phyloP scores from a whole-genome alignment of 108 stramenopile species.

The Cyclotella cryptica region DNA sequence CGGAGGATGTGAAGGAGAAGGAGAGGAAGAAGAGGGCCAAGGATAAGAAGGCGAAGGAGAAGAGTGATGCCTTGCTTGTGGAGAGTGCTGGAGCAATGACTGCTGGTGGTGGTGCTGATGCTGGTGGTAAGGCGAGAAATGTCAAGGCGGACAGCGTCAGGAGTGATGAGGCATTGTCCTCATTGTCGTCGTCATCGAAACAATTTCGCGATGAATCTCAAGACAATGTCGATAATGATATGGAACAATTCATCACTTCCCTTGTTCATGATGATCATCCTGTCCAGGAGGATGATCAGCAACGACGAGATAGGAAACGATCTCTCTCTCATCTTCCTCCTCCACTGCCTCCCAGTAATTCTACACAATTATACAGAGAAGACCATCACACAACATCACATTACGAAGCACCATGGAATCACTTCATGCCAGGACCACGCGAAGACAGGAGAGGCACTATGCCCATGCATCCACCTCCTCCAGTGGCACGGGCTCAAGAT shows the following conservation, averaged over 20 bases:
- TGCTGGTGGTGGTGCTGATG: neutral
- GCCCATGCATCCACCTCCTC: neutral
- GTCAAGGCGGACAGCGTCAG: too few species aligned
- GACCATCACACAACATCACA: too few species aligned
- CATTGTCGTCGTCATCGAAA: too few species aligned
- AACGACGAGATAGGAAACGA: neutral
- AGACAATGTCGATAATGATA: slow-evolving; percentile 29
- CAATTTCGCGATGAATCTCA: neutral
- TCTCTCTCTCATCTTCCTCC: neutral
- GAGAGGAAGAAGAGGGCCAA: slow-evolving; percentile 33
- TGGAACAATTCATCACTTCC: slow-evolving; percentile 43
- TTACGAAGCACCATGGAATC: slow-evolving; percentile 13
- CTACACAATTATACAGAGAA: too few species aligned
- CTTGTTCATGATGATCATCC: slow-evolving; percentile 17
- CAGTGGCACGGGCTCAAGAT: neutral
- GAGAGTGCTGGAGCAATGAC: too few species aligned
- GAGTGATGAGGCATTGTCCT: too few species aligned
- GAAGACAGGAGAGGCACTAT: neutral
- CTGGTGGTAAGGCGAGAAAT: neutral
- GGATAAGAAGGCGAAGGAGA: neutral
- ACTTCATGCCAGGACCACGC: slow-evolving; percentile 5
- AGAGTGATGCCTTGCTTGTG: neutral
- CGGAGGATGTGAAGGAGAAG: slow-evolving; percentile 42
- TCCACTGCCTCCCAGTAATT: neutral
- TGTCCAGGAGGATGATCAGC: neutral